Percentiles rank a stretch among this genome's conserved stretches.
Evolutionary conservation across 1,139 yeast species (phyloP).

Genomic region (Suzukiozyma palmioleophila): DNA sequence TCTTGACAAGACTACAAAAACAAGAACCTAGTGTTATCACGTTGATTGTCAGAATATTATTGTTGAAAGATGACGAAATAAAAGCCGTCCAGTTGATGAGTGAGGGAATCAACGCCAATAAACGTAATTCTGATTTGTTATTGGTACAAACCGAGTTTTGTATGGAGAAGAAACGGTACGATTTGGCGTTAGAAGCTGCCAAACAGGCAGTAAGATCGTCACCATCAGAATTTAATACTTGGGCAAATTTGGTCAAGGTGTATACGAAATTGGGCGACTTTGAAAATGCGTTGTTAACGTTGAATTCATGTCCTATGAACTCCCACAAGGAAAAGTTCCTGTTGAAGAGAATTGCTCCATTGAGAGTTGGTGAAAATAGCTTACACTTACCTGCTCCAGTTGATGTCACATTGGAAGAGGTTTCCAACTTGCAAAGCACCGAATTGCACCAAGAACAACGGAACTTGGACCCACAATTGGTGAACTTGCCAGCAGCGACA

Average conservation of each 20-base stretch:
- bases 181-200: constrained; percentile 72
- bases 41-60: constrained; percentile 50
- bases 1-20: constrained; percentile 39
- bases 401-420: constrained; percentile 69
- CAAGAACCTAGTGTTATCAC: constrained; percentile 51
- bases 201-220: constrained; percentile 71
- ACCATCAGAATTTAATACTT: constrained; percentile 80
- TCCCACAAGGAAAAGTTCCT: constrained; percentile 59
- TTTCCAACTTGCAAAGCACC: constrained; percentile 50
- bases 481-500: constrained; percentile 70
- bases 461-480: constrained; percentile 61
- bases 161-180: constrained; percentile 57
- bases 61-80: constrained; percentile 67
- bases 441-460: constrained; percentile 50
- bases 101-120: constrained; percentile 51
- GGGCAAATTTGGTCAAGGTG: constrained; percentile 72
- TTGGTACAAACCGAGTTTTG: constrained; percentile 71
- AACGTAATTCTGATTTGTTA: constrained; percentile 59
- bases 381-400: constrained; percentile 73
- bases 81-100: constrained; percentile 68
- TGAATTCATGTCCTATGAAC: constrained; percentile 93
- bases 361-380: constrained; percentile 48
- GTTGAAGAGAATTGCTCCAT: constrained; percentile 55
- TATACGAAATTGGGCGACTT: constrained; percentile 70
- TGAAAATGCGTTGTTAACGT: constrained; percentile 71